phyloP scores from a whole-genome alignment of 1,284 basidiomycete genomes.

The Coniophora puteana region DNA sequence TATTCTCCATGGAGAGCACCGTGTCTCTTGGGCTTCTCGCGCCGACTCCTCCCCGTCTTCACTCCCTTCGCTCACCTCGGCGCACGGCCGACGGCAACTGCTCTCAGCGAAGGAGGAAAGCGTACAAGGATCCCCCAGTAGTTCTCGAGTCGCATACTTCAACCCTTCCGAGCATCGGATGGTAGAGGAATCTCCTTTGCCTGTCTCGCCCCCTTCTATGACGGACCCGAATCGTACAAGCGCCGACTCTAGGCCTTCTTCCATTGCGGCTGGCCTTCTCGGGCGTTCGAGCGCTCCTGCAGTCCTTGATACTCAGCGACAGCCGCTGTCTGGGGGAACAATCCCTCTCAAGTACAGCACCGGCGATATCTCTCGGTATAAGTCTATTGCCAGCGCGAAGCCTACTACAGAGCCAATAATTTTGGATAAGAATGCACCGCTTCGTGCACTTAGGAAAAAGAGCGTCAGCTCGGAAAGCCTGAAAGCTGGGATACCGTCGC shows the following conservation, averaged over 20 bases:
- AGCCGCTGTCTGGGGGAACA: no score
- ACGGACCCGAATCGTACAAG: conserved; percentile 1
- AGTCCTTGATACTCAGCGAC: conserved; percentile 37
- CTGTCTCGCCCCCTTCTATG: conserved; percentile 15
- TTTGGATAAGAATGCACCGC: conserved; percentile 2
- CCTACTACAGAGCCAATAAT: conserved; percentile 1
- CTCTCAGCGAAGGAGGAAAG: conserved; percentile 16
- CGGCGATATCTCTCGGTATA: conserved; percentile 16
- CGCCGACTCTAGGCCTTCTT: no score
- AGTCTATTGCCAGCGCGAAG: neutral
- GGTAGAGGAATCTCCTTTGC: conserved; percentile 41
- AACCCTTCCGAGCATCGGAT: conserved; percentile 36
- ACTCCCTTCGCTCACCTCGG: conserved; percentile 24
- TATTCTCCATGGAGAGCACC: conserved; percentile 46
- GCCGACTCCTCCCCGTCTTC: conserved; percentile 31
- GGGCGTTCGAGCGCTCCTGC: conserved; percentile 47
- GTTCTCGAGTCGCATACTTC: conserved; percentile 20
- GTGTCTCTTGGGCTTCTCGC: conserved; percentile 59
- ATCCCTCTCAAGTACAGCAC: conserved; percentile 32
- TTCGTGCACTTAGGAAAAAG: conserved; percentile 4
- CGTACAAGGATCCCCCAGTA: conserved; percentile 1
- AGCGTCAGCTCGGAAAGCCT: conserved; percentile 9
- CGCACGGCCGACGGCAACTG: conserved; percentile 13
- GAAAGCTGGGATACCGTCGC: neutral
- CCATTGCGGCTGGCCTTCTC: neutral